Percentiles rank a stretch among this genome's conserved stretches.
Evolutionary conservation across 129 eudicot genomes (phyloP).

Genomic region (Tagetes erecta): DNA sequence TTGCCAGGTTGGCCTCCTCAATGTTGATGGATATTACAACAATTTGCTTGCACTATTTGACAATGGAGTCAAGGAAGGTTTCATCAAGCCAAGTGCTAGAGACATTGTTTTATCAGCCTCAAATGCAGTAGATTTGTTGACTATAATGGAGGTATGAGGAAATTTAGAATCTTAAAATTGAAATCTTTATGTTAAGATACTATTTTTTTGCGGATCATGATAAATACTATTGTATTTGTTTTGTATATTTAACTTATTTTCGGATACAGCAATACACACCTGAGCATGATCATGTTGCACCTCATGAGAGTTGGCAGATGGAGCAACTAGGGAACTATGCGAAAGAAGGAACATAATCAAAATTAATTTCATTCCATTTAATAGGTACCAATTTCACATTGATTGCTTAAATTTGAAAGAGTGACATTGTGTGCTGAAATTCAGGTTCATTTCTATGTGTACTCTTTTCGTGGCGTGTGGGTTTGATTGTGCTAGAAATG

Average conservation of each 20-base stretch:
- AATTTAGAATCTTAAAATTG: neutral
- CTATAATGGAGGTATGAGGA: constrained; percentile 73
- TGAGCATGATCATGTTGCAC: constrained; percentile 66
- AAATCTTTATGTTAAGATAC: neutral
- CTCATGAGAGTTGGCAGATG: constrained; percentile 96
- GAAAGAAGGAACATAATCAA: constrained; percentile 31
- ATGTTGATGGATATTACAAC: constrained; percentile 89
- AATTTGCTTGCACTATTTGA: constrained; percentile 82
- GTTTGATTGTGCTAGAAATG: constrained; percentile 28
- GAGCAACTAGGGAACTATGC: constrained; percentile 71
- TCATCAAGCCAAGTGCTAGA: constrained; percentile 77
- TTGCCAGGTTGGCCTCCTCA: constrained; percentile 81
- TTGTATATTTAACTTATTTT: constrained; percentile 12
- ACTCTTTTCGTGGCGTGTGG: constrained; percentile 19
- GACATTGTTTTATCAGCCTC: constrained; percentile 80
- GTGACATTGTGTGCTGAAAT: constrained; percentile 35
- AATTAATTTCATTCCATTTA: constrained; percentile 35
- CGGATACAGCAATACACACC: constrained; percentile 62
- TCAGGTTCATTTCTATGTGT: constrained; percentile 21
- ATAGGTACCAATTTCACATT: constrained; percentile 1
- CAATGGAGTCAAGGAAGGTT: constrained; percentile 96
- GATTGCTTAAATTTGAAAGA: constrained; percentile 36
- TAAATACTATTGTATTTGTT: neutral
- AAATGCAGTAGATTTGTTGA: constrained; percentile 68
- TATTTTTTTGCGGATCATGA: neutral